Base-by-base conservation (phyloP, 129 eudicot species). In the Apium graveolens region DNA sequence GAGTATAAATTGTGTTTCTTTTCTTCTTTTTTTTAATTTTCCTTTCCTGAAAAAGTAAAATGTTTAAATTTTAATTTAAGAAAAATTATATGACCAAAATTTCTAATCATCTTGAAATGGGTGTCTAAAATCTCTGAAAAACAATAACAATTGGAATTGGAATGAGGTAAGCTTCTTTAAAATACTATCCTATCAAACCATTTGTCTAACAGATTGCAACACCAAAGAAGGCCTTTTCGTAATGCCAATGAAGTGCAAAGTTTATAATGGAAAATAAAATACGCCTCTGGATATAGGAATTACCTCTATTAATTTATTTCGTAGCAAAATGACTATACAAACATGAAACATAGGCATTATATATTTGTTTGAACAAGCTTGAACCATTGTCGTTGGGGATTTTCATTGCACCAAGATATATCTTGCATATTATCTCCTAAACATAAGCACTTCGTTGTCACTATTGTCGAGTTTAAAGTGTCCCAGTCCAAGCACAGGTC, bases 331-430 rank as follows among this genome's bases (percentile, higher is more conserved):
- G 46, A n/a, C 45, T n/a, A 74, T 29, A 74, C 77, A 75, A 4
- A 75, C 46, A 70, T 14, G 43, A 27, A 35, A 16, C 17, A 57
- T 65, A 27, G 29, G 20, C 51, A 74, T 16, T 46, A 62, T 68
- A 48, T 81, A 76, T 81, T 87, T 20, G 88, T 65, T 9, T 91
- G 85, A 74, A 91, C 78, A 49, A 91, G 82, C 83, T 87, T 89
- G 79, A 91, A 86, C 93, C 97, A 91, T 73, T 89, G 93, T 4
- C 75, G 77, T 69, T 89, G 86, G 34, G 97, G 97, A 81, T 91
- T 86, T 0, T 86, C 86, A 57, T 41, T 63, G 83, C 91, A 87
- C 81, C 45, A 62, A 26, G 88, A 66, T 79, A 68, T 71, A 76
- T 89, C 91, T 34, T 34, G 78, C 45, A 84, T 68, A 72, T 86